Evolutionary conservation across 306 rosid genomes (phyloP).

Genomic region (Dryas alaskensis): DNA sequence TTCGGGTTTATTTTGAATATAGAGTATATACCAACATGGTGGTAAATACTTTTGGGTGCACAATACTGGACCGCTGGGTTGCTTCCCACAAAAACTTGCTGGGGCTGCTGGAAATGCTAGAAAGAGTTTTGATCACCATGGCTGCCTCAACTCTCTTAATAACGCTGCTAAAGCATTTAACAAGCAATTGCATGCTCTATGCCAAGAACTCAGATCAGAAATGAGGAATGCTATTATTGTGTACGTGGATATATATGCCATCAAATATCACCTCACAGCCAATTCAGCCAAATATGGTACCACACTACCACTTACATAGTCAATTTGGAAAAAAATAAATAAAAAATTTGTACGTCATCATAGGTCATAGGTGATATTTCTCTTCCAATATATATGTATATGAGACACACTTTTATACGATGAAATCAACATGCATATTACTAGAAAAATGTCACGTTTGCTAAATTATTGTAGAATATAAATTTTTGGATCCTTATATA

Average conservation of each 20-base stretch:
- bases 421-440: too few species aligned
- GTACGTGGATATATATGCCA: slow-evolving; percentile 21
- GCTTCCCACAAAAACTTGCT: slow-evolving; percentile 23
- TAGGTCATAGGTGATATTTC: too few species aligned
- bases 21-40: too few species aligned
- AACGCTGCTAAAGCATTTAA: slow-evolving; percentile 23
- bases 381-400: too few species aligned
- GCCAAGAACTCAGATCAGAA: slow-evolving; percentile 16
- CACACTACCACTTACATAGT: too few species aligned
- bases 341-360: too few species aligned
- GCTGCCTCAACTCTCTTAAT: slow-evolving; percentile 22
- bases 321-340: too few species aligned
- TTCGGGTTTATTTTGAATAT: too few species aligned
- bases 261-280: slow-evolving; percentile 21
- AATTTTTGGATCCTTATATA: too few species aligned
- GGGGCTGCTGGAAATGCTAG: not conserved
- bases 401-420: too few species aligned
- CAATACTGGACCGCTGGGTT: slow-evolving; percentile 26
- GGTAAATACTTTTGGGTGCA: slow-evolving; percentile 13
- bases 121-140: not conserved
- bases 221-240: slow-evolving; percentile 22
- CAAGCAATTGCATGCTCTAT: slow-evolving; percentile 9
- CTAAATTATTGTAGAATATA: too few species aligned
- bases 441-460: too few species aligned
- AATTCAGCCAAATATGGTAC: not conserved